Base-by-base conservation (phyloP, 139 green algal species). In the Picochlorum sp. region DNA sequence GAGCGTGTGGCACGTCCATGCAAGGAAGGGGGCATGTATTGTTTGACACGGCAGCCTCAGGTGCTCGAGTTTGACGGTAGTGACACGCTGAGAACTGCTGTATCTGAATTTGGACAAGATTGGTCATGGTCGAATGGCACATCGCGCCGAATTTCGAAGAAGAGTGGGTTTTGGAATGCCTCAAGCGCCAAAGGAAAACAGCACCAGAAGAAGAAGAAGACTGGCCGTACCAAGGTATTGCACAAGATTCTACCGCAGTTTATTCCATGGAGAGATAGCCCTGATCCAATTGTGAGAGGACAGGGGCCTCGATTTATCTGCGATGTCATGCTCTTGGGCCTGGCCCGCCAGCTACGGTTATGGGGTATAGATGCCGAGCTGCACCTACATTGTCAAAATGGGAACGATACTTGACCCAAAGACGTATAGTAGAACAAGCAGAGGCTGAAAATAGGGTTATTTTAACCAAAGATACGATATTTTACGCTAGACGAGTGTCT, bases 311-410 rank as follows among this genome's bases (percentile, higher is more conserved):
- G 67, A 24, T 86, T 86, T 52, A 47, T 83, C 3, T 70, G 54
- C 5, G 79, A 84, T 38, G 64, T 71, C 4, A 85, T 80, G 69
- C 57, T 61, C 2, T 63, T 86, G 34, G 79, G 79, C 1, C 61
- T 86, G 37, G 78, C 79, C 10, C 62, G 72, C 18, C 78, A 83
- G 73, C 65, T 86, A 45, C 66, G 79, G 10, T 26, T 86, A 28
- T 80, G 62, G 16, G 79, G 79, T 14, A 50, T 85, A 15, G 78
- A 85, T 52, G 69, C 77, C 6, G 69, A 65, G 59, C 55, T 28
- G 54, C 61, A 21, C 45, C 54, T 14, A 18, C 28, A 30, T 11
- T 41, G n/a, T 45, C 52, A 14, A 73, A 66, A 49, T 23, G 6
- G 15, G 18, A 78, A 30, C 38, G 59, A 14, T 45, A 62, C 9